A percentile compares a stretch with the other conserved stretches of the same genome.
Evolutionary conservation across 1,139 yeast genomes (phyloP).

Genomic region (Barnettozyma hawaiiensis): DNA sequence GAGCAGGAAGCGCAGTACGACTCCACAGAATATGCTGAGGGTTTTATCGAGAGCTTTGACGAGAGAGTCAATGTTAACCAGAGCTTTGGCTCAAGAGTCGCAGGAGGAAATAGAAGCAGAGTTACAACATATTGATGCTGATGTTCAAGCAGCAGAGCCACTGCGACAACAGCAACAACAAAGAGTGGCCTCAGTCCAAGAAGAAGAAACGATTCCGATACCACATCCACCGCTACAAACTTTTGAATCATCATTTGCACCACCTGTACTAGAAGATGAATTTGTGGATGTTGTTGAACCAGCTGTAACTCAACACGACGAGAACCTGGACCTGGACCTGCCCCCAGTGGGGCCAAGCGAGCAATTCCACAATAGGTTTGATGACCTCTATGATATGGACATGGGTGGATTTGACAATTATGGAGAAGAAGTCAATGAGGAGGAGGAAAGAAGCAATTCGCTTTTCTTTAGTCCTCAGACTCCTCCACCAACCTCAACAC

Average conservation of each 20-base stretch:
- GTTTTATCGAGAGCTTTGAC: slow-evolving; percentile 19
- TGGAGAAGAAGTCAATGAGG: neutral
- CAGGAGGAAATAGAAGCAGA: neutral
- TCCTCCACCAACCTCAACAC: neutral
- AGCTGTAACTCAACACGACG: neutral
- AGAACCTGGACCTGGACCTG: too few relatives aligned
- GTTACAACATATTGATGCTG: neutral
- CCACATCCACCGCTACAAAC: neutral
- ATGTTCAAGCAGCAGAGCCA: too few relatives aligned
- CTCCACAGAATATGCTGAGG: slow-evolving; percentile 21
- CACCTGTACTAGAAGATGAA: neutral
- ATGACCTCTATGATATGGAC: neutral
- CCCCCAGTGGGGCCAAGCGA: too few relatives aligned
- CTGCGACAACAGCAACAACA: neutral
- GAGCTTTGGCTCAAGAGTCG: neutral
- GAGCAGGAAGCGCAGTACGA: slow-evolving; percentile 15
- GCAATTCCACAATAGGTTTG: neutral
- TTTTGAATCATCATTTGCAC: neutral
- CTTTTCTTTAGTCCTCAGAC: neutral
- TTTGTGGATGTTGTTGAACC: too few relatives aligned
- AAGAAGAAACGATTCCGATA: neutral
- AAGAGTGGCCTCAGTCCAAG: neutral
- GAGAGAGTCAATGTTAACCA: slow-evolving; percentile 6
- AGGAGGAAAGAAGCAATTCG: neutral
- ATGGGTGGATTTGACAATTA: neutral